A percentile compares a stretch with the other conserved stretches of the same genome.
Evolutionary conservation across 148 eudicot genomes (phyloP).

Genomic region (Spergularia marina): DNA sequence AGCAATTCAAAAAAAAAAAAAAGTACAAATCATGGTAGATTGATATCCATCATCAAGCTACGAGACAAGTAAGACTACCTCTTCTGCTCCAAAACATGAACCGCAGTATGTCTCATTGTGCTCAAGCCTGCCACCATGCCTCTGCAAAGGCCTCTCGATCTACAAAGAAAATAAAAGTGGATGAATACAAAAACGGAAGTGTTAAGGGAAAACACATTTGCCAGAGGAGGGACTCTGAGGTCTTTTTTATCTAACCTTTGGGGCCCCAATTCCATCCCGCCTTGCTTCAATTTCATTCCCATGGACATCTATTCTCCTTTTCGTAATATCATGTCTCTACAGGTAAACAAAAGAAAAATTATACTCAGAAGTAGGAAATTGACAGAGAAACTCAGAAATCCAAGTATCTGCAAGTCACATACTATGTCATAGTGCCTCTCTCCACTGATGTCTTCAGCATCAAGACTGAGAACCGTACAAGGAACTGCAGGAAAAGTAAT

Average conservation of each 20-base stretch:
- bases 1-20: not conserved
- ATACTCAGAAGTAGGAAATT: conserved; percentile 8
- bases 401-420: conserved; percentile 30
- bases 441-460: conserved; percentile 96
- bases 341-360: conserved; percentile 17
- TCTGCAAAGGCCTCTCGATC: conserved; percentile 92
- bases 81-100: conserved; percentile 94
- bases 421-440: conserved; percentile 92
- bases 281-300: conserved; percentile 63
- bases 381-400: not conserved
- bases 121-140: conserved; percentile 96
- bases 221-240: conserved; percentile 8
- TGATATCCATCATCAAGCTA: not conserved
- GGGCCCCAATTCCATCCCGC: conserved; percentile 77
- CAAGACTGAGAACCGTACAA: conserved; percentile 78
- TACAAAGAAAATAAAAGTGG: conserved; percentile 20
- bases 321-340: conserved; percentile 88
- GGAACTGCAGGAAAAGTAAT: conserved; percentile 82
- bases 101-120: conserved; percentile 89
- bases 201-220: not conserved
- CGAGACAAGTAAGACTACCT: conserved; percentile 38
- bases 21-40: conserved; percentile 1
- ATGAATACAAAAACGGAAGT: not conserved
- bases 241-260: conserved; percentile 55
- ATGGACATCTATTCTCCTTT: conserved; percentile 74